Evolutionary conservation across 2,329 filamentous ascomycete genomes (phyloP), one percentile per base, ranked within the genome.

Genomic region (Ophiocordyceps polyrhachis-furcata): DNA sequence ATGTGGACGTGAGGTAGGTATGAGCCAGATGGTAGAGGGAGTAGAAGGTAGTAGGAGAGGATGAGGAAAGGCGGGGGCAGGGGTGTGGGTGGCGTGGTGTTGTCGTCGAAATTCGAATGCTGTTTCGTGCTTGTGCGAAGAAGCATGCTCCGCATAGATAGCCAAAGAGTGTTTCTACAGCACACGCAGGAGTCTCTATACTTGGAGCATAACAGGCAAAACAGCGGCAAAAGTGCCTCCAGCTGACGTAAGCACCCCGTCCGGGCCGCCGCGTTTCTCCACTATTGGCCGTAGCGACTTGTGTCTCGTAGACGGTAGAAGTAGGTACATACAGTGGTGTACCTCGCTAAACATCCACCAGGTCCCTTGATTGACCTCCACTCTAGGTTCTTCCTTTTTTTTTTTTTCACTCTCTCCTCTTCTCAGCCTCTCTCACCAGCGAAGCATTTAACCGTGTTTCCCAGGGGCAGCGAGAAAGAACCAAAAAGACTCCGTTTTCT

Each of bases 301-400:
- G 29, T 29, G 20, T 15, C 29, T 32, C 25, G 42, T 43, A 28
- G 25, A 28, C 25, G 25, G 25, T 28, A 28, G 25, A 5, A 2
- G 25, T 28, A 28, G 7, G 7, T 28, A 28, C 23, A 25, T 25
- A 25, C 25, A 28, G 25, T 28, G 25, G 25, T 28, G 25, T 28
- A 43, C 42, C 42, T 43, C 14, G 20, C 42, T 35, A 41, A 32
- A 43, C 21, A 31, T 32, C 29, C 12, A 14, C 20, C 13, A 32
- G 42, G 42, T 43, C 42, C 42, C 42, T 43, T 44, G 40, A 41
- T 41, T 32, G 28, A 41, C 44, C 23, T 42, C 40, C 44, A 42
- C 14, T 41, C 28, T 40, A 35, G 40, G 37, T 38, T 45, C 49
- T 45, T 32, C n/a, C 41, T 41, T 45, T 45, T 45, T 45, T 45